These are phyloP conservation scores for Metschnikowia lochheadii DNA, from an alignment of 805 yeast species.

Conservation along the genomic window DNA sequence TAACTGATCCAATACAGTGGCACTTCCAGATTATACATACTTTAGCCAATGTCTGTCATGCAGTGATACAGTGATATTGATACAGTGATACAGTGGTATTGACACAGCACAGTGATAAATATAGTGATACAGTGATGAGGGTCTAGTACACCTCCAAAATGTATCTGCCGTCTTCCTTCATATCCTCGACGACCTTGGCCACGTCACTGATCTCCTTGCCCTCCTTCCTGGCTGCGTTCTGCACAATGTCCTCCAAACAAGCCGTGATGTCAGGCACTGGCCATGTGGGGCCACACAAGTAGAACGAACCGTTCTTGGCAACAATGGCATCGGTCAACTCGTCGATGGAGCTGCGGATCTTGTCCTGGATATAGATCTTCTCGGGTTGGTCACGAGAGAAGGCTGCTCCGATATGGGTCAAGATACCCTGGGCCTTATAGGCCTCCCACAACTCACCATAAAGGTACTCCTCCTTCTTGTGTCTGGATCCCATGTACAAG, in stretches of 20 bases:
- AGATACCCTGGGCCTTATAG: slow-evolving; percentile 82
- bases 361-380: slow-evolving; percentile 92
- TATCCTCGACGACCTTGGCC: slow-evolving; percentile 79
- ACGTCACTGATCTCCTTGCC: slow-evolving; percentile 65
- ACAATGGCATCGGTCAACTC: slow-evolving; percentile 78
- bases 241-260: slow-evolving; percentile 78
- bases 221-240: slow-evolving; percentile 60
- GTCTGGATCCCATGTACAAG: slow-evolving; percentile 90
- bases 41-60: no score
- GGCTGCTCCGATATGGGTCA: slow-evolving; percentile 96
- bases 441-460: slow-evolving; percentile 99
- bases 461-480: slow-evolving; percentile 88
- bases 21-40: no score
- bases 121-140: no score
- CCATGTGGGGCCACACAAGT: slow-evolving; percentile 98
- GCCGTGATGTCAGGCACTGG: slow-evolving; percentile 96
- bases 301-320: slow-evolving; percentile 79
- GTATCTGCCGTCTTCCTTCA: slow-evolving; percentile 90
- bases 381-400: slow-evolving; percentile 96
- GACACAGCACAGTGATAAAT: no score
- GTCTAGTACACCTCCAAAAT: slow-evolving; percentile 87
- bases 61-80: no score
- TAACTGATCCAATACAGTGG: no score
- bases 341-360: slow-evolving; percentile 71
- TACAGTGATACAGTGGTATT: no score